These are phyloP conservation scores for Saccharomyces paradoxus DNA, from an alignment of 805 yeast genomes.

Conservation along the genomic window DNA sequence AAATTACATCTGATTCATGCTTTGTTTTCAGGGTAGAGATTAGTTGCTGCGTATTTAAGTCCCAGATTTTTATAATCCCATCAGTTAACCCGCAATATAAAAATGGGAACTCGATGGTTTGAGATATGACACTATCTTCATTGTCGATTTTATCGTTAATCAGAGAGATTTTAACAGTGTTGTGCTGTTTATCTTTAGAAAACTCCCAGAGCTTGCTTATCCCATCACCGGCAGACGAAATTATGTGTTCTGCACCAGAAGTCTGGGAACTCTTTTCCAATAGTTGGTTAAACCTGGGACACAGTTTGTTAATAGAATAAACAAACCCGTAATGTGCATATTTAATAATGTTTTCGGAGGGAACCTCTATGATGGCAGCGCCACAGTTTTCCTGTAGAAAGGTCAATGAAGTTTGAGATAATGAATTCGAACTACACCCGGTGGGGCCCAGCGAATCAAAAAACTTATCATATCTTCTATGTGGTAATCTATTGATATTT, in stretches of 20 bases:
- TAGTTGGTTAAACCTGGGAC: constrained; percentile 9
- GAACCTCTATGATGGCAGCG: constrained; percentile 51
- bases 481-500: constrained; percentile 41
- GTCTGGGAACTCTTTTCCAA: constrained; percentile 2
- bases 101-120: constrained; percentile 56
- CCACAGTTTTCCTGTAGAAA: neutral
- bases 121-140: constrained; percentile 63
- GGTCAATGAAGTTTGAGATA: constrained; percentile 1
- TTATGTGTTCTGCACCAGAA: constrained; percentile 31
- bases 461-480: constrained; percentile 68
- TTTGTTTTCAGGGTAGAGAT: constrained; percentile 37
- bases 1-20: constrained; percentile 44
- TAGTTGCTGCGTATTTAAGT: constrained; percentile 70
- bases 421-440: constrained; percentile 30
- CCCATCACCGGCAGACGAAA: constrained; percentile 91
- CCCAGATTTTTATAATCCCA: constrained; percentile 79
- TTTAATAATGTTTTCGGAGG: constrained; percentile 52
- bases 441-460: constrained; percentile 89
- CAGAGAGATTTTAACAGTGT: constrained; percentile 9
- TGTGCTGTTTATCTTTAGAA: constrained; percentile 7
- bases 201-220: constrained; percentile 71
- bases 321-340: constrained; percentile 93
- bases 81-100: constrained; percentile 75
- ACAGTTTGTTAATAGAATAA: constrained; percentile 45
- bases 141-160: constrained; percentile 35